Conservation (phyloP, 2,329 filamentous ascomycete genomes). For the Alternaria infectoria region DNA sequence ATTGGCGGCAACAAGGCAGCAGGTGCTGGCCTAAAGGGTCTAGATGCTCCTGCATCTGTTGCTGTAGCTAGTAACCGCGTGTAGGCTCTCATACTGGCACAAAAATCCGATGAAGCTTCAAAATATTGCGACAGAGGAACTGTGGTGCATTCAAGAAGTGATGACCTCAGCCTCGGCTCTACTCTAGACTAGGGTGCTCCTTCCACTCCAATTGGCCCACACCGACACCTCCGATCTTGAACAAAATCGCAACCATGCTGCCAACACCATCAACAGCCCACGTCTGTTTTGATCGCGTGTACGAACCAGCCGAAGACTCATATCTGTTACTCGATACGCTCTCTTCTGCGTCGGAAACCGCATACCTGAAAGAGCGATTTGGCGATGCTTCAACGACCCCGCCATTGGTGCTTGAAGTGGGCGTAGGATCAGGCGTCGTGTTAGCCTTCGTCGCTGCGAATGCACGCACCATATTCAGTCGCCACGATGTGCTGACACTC, state of each 20-base stretch:
- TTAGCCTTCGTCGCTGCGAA: constrained; percentile 85
- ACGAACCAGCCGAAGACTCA: constrained; percentile 95
- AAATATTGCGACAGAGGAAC: constrained; percentile 2
- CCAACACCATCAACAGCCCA: constrained; percentile 94
- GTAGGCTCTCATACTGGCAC: constrained; percentile 38
- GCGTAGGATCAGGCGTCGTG: constrained; percentile 92
- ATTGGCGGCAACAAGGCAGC: constrained; percentile 84
- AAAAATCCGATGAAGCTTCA: not conserved
- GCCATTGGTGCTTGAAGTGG: constrained; percentile 79
- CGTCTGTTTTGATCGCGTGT: constrained; percentile 85
- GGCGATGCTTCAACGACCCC: constrained; percentile 26
- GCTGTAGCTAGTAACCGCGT: constrained; percentile 42
- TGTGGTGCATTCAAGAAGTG: constrained; percentile 20
- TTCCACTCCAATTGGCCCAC: constrained; percentile 27
- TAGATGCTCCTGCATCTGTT: constrained; percentile 43
- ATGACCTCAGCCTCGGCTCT: constrained; percentile 37
- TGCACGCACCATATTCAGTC: constrained; percentile 73
- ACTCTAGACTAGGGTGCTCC: constrained; percentile 23
- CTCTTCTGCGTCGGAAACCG: constrained; percentile 70
- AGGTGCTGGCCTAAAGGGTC: constrained; percentile 49
- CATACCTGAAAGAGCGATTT: constrained; percentile 73
- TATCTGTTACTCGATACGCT: constrained; percentile 93
- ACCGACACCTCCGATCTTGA: constrained; percentile 17
- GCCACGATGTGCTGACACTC: constrained; percentile 71
- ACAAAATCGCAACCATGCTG: constrained; percentile 66